Percentiles rank a stretch among this genome's conserved stretches.
phyloP scores from a whole-genome alignment of 78 protist species.

The Chrysochromulina parva region DNA sequence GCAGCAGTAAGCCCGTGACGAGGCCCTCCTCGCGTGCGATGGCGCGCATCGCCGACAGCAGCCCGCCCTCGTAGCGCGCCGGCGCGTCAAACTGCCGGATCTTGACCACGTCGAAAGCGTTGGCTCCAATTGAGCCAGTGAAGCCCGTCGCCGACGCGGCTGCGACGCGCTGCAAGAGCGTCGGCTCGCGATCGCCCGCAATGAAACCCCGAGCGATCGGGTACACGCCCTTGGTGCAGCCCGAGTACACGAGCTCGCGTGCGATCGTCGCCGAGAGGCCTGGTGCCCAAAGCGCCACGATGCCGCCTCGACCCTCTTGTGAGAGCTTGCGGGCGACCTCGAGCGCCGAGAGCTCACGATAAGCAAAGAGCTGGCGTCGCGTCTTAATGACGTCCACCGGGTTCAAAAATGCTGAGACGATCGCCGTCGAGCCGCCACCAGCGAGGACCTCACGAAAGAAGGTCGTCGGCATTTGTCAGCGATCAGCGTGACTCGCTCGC shows the following conservation, averaged over 20 bases:
- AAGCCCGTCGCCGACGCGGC: conserved; percentile 1
- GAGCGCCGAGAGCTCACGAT: not conserved
- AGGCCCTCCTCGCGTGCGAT: not conserved
- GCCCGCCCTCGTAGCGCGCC: not conserved
- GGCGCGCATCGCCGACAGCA: not conserved
- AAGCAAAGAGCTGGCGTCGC: not conserved
- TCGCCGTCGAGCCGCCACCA: not conserved
- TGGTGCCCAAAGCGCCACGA: not conserved
- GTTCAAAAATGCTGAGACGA: not conserved
- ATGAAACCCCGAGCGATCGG: not conserved
- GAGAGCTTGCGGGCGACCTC: not conserved
- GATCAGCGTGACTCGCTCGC: no score
- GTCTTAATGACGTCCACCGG: conserved; percentile 1
- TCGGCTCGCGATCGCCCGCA: not conserved
- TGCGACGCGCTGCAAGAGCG: conserved; percentile 1
- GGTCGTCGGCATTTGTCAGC: no score
- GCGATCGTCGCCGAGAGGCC: not conserved
- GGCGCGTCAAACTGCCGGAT: not conserved
- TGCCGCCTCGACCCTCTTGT: not conserved
- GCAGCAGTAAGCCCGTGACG: not conserved
- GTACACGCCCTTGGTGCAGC: conserved; percentile 5
- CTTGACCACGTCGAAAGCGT: conserved; percentile 9
- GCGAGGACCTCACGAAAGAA: not conserved
- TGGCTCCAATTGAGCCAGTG: not conserved
- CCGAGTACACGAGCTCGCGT: not conserved